phyloP scores from a whole-genome alignment of 371 early-diverging fungal genomes.

The Gilbertella persicaria region DNA sequence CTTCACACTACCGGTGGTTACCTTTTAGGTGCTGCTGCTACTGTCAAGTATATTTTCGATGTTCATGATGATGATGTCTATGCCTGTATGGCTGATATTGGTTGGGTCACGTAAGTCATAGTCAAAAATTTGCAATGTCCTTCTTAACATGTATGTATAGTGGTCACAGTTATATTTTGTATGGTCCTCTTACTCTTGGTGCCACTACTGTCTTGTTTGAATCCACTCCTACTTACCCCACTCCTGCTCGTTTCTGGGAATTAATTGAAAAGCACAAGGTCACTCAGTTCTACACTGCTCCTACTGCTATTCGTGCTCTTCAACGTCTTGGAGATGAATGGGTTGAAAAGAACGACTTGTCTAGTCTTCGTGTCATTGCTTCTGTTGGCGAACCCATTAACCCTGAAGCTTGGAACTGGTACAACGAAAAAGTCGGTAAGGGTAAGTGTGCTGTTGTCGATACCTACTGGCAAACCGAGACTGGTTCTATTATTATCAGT shows the following conservation, averaged over 20 bases:
- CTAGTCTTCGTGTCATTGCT: conserved; percentile 85
- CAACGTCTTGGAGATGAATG: conserved; percentile 82
- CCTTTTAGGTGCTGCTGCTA: conserved; percentile 87
- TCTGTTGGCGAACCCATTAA: conserved; percentile 98
- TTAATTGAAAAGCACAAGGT: conserved; percentile 84
- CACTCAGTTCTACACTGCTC: conserved; percentile 98
- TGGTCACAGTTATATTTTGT: conserved; percentile 83
- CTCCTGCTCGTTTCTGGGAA: conserved; percentile 80
- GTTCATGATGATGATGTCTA: conserved; percentile 81
- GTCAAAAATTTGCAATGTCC: neutral
- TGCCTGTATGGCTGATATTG: conserved; percentile 82
- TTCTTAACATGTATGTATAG: neutral
- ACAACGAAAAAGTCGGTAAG: conserved; percentile 84
- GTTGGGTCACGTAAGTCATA: conserved; percentile 72
- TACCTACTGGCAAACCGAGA: conserved; percentile 96
- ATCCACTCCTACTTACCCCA: conserved; percentile 84
- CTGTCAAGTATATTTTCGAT: conserved; percentile 93
- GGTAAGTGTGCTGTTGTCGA: conserved; percentile 89
- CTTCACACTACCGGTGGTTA: conserved; percentile 96
- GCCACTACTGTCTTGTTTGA: conserved; percentile 93
- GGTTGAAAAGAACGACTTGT: conserved; percentile 72
- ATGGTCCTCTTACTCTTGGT: conserved; percentile 92
- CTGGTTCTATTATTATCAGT: conserved; percentile 91
- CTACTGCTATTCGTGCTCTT: conserved; percentile 95
- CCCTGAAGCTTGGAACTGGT: conserved; percentile 97